These are phyloP conservation scores for Torulaspora franciscae DNA, from an alignment of 805 yeast genomes.

Conservation along the genomic window DNA sequence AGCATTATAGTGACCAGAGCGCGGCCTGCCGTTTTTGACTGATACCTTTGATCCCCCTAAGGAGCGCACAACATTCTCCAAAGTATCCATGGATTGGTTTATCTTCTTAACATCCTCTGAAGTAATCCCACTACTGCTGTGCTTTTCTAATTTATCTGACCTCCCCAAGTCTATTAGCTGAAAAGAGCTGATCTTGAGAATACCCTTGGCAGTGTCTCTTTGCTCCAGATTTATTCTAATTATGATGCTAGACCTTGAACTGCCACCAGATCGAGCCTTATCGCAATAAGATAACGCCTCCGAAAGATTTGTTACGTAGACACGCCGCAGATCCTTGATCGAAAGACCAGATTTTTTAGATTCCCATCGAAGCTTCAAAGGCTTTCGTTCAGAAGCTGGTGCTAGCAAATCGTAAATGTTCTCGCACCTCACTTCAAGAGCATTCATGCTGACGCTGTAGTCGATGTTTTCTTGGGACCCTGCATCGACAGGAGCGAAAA, in stretches of 20 bases:
- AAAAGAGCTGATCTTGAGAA: constrained; percentile 45
- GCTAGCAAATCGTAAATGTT: constrained; percentile 63
- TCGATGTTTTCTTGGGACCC: constrained; percentile 46
- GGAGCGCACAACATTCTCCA: constrained; percentile 77
- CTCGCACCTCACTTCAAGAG: constrained; percentile 80
- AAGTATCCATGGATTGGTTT: constrained; percentile 68
- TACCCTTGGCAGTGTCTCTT: constrained; percentile 42
- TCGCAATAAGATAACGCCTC: constrained; percentile 56
- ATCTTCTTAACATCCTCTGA: constrained; percentile 82
- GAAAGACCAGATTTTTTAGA: constrained; percentile 37
- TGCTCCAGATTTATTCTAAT: constrained; percentile 66
- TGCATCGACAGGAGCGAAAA: constrained; percentile 51
- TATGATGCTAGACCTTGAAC: constrained; percentile 78
- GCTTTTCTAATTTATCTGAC: constrained; percentile 45
- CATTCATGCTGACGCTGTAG: constrained; percentile 62
- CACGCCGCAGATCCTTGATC: constrained; percentile 63
- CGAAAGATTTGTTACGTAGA: constrained; percentile 51
- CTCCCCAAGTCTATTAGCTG: constrained; percentile 85
- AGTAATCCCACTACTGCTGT: constrained; percentile 62
- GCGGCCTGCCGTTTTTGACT: constrained; percentile 47
- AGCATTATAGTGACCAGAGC: constrained; percentile 40
- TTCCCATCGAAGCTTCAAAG: constrained; percentile 36
- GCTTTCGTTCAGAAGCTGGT: constrained; percentile 30
- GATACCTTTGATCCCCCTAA: constrained; percentile 41
- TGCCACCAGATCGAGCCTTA: constrained; percentile 55